phyloP scores from a whole-genome alignment of 495 filamentous ascomycete genomes.

The Penicillium tannophilum region DNA sequence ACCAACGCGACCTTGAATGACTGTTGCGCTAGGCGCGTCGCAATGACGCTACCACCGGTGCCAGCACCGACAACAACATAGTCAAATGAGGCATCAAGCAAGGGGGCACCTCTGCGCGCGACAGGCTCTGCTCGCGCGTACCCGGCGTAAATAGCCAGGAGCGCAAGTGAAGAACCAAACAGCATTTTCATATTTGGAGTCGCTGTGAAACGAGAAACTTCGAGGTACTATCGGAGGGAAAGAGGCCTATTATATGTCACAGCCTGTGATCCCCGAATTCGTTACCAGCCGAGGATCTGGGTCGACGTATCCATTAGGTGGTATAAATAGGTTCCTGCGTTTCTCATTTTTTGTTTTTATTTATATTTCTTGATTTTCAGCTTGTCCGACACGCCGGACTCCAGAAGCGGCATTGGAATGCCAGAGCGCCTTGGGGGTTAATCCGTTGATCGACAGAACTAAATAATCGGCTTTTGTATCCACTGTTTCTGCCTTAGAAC shows the following conservation, averaged over 20 bases:
- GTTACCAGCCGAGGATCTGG: not conserved
- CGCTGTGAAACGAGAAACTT: not conserved
- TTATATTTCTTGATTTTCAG: not conserved
- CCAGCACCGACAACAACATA: conserved; percentile 61
- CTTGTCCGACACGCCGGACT: not conserved
- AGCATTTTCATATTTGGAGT: conserved; percentile 7
- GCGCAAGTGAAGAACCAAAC: not conserved
- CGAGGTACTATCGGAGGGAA: not conserved
- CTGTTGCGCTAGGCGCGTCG: conserved; percentile 47
- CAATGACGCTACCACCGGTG: conserved; percentile 52
- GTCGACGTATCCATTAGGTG: not conserved
- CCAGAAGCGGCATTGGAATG: not conserved
- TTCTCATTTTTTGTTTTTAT: not conserved
- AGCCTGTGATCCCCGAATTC: not conserved
- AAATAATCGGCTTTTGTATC: not conserved
- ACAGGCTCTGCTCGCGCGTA: not conserved
- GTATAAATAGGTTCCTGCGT: not conserved
- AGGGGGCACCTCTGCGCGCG: not conserved
- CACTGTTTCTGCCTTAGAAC: not conserved
- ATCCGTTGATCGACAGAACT: not conserved
- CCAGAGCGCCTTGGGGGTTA: not conserved
- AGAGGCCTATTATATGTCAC: not conserved
- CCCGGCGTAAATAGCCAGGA: conserved; percentile 9
- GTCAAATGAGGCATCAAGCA: conserved; percentile 40
- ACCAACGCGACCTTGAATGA: conserved; percentile 48